A percentile compares a stretch with the other conserved stretches of the same genome.
phyloP scores from a whole-genome alignment of 2,329 filamentous ascomycete genomes.

The Zopfia rhizophila region DNA sequence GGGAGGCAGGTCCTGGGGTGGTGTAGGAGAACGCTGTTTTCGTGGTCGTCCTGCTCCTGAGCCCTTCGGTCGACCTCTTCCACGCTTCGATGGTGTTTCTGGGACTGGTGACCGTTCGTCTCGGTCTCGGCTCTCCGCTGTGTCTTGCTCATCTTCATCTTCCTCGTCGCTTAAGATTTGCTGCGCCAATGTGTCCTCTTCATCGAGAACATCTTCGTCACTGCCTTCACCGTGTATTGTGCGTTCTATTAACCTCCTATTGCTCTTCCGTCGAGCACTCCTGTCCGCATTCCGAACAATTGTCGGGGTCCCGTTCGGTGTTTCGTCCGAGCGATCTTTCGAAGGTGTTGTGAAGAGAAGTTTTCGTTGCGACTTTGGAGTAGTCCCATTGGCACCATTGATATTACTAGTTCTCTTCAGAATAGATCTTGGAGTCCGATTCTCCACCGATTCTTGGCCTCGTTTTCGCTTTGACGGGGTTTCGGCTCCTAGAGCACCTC shows the following conservation, averaged over 20 bases:
- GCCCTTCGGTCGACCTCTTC: conserved; percentile 59
- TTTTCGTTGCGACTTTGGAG: conserved; percentile 57
- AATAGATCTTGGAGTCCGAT: conserved; percentile 46
- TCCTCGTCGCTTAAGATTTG: conserved; percentile 73
- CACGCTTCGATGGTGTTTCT: conserved; percentile 66
- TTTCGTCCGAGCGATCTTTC: conserved; percentile 47
- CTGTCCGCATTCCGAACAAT: conserved; percentile 78
- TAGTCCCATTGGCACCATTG: conserved; percentile 39
- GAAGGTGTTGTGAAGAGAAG: conserved; percentile 59
- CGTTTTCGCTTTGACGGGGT: conserved; percentile 43
- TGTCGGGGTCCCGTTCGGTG: conserved; percentile 65
- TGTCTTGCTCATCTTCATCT: conserved; percentile 52
- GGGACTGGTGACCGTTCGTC: conserved; percentile 50
- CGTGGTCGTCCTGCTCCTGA: conserved; percentile 64
- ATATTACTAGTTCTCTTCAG: conserved; percentile 40
- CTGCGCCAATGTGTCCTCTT: conserved; percentile 73
- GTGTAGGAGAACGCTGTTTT: conserved; percentile 76
- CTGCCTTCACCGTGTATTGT: conserved; percentile 71
- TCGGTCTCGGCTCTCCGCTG: conserved; percentile 25
- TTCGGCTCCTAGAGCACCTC: too few species aligned
- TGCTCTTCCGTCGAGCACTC: conserved; percentile 88
- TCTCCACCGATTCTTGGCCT: conserved; percentile 30
- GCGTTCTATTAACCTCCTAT: conserved; percentile 77
- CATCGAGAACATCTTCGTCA: conserved; percentile 74
- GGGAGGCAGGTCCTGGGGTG: conserved; percentile 81